phyloP scores from a whole-genome alignment of 768 basidiomycete genomes.

The Tulasnella sp. region DNA sequence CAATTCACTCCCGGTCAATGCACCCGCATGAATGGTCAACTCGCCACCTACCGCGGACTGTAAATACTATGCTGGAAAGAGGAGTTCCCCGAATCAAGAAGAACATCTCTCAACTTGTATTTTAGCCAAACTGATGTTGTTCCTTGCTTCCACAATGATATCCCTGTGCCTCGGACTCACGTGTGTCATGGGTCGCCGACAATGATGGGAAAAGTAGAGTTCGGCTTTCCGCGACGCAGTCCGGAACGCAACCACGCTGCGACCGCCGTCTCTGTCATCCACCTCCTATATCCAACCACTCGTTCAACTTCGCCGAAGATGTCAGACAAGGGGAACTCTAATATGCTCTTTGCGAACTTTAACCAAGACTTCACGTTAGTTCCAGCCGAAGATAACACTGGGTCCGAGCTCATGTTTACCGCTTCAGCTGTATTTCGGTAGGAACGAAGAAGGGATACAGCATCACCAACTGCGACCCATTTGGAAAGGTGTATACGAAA shows the following conservation, averaged over 20 bases:
- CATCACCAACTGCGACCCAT: conserved; percentile 97
- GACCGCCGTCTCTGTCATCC: conserved; percentile 2
- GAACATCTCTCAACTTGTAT: not conserved
- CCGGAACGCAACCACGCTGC: conserved; percentile 13
- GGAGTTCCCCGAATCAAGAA: not conserved
- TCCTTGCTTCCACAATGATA: not conserved
- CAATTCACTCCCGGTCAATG: conserved; percentile 30
- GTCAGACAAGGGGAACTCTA: conserved; percentile 34
- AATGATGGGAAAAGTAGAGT: not conserved
- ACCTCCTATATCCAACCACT: conserved; percentile 17
- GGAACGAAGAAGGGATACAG: conserved; percentile 94
- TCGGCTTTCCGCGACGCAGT: conserved; percentile 3
- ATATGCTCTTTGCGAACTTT: conserved; percentile 85
- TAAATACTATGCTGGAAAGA: not conserved
- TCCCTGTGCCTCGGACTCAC: not conserved
- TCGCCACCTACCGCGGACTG: conserved; percentile 23
- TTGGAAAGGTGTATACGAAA: conserved; percentile 91
- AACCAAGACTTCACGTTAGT: conserved; percentile 95
- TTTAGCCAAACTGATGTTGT: not conserved
- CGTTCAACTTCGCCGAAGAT: conserved; percentile 6
- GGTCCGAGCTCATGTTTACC: not conserved
- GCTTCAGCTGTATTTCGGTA: conserved; percentile 73
- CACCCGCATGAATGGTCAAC: conserved; percentile 16
- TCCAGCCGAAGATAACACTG: not conserved
- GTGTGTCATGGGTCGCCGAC: not conserved